Base-by-base conservation (phyloP, 78 protist species). In the Creolimax fragrantissima region DNA sequence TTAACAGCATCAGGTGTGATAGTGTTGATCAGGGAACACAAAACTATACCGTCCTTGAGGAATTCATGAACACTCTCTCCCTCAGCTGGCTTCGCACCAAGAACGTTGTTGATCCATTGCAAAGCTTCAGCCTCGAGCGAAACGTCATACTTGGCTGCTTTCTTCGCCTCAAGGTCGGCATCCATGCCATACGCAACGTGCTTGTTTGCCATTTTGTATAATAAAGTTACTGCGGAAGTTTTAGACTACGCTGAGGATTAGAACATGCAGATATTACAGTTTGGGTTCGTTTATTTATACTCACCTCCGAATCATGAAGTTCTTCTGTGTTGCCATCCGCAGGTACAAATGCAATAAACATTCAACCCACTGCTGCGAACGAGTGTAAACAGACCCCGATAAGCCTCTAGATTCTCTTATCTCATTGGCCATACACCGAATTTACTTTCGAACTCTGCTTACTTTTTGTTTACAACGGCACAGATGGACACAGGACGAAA, bases 141-240 rank as follows among this genome's bases (percentile, higher is more conserved):
- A n/a, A n/a, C 11, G 86, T 47, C 41, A 41, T 91, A 91, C 43
- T 47, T 74, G 86, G 92, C 3, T 5, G 5, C 85, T 83, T 74
- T 35, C 86, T 91, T 91, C 17, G 92, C 92, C 86, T 91, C 44
- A 35, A 91, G 89, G 6, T 91, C 92, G 43, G 92, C 92, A 74
- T 91, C 92, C 24, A 91, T 41, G 11, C 92, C 92, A 86, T 58
- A 90, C 44, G 92, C 92, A 58, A 4, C 1, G 44, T 35, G 81
- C 35, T 90, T 37, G 92, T 90, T 90, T 6, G 92, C 74, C 92
- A 90, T 90, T 66, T 44, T 90, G 11, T 43, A 35, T 35, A 2
- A 32, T 32, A 32, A 24, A 84, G 11, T 84, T 84, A 32, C 11
- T 24, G 74, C 74, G 24, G 74, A 24, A 58, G 11, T 58, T 24